Evolutionary conservation across 1,284 basidiomycete genomes (phyloP), one percentile per base, ranked within the genome.

Genomic region (Marasmius fiardii): DNA sequence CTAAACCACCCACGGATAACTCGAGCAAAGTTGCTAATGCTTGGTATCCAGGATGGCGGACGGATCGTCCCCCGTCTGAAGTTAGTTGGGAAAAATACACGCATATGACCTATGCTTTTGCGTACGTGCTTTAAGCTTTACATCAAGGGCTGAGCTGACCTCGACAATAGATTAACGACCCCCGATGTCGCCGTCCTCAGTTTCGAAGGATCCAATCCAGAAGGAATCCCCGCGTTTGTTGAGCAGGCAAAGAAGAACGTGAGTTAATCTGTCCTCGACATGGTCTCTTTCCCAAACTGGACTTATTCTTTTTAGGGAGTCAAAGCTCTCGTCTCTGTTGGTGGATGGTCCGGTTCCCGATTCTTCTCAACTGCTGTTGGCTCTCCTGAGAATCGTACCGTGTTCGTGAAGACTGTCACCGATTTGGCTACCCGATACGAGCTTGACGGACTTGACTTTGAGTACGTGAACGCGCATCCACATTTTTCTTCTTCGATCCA

Each of bases 291-390:
- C 43, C 10, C 35, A 35, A 5, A 37, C 6, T 12, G 14, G 10
- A n/a, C 11, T 52, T 4, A 28, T 2, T 10, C 55, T 53, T 6
- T 20, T 6, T 66, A 82, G 69, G 61, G 59, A 51, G 84, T 88
- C 57, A 75, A 79, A 60, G 86, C 88, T 24, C 75, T 83, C 39
- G 68, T 88, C n/a, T 79, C 81, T 37, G 73, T 91, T 53, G 90
- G 89, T 45, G 90, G 90, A 18, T 92, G 89, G 90, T 76, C 78
- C 8, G 86, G 86, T 43, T 77, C 74, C n/a, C 67, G 53, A 20
- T 81, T 61, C 69, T 92, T 83, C 66, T 90, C 87, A 3, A 70
- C 77, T 26, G 74, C 81, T 39, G 76, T 86, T 52, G 76, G 73
- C 23, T 76, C 72, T 18, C 64, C 72, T 0, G 63, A 67, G 35